These are phyloP conservation scores for Mycogone perniciosa DNA, from an alignment of 2,329 filamentous ascomycete genomes.

Conservation along the genomic window DNA sequence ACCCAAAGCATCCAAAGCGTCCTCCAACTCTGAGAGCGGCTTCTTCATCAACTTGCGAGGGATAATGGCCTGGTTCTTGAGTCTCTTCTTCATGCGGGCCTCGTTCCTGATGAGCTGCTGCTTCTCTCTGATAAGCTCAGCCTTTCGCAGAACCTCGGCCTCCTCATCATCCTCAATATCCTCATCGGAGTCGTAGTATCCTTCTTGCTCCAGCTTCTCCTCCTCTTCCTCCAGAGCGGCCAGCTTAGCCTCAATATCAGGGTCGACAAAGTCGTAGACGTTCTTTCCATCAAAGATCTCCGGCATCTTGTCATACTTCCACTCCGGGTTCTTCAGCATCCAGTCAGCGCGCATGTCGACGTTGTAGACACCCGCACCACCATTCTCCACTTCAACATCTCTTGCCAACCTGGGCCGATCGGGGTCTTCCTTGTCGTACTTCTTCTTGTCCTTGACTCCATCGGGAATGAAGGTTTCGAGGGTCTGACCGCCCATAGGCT, in stretches of 20 bases:
- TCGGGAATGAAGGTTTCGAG: conserved; percentile 87
- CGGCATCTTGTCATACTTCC: conserved; percentile 94
- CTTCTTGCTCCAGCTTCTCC: conserved; percentile 82
- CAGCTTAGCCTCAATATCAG: conserved; percentile 91
- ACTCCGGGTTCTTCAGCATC: conserved; percentile 77
- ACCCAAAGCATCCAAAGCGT: conserved; percentile 76
- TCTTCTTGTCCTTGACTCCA: conserved; percentile 69
- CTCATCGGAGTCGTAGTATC: conserved; percentile 84
- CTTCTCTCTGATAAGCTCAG: conserved; percentile 93
- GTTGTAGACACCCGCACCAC: conserved; percentile 93
- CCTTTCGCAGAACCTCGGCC: conserved; percentile 82
- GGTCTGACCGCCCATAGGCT: conserved; percentile 73
- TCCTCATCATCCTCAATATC: conserved; percentile 84
- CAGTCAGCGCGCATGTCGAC: conserved; percentile 88
- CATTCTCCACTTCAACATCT: conserved; percentile 86
- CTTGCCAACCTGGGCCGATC: conserved; percentile 72
- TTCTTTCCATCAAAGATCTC: conserved; percentile 95
- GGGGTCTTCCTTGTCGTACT: conserved; percentile 88
- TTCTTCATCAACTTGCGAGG: conserved; percentile 76
- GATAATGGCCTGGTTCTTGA: conserved; percentile 95
- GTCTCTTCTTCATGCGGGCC: conserved; percentile 86
- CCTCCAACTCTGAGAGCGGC: conserved; percentile 80
- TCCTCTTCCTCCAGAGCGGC: conserved; percentile 91
- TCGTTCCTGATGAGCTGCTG: conserved; percentile 87
- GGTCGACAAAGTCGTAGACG: conserved; percentile 94